These are phyloP conservation scores for Leptomonas seymouri DNA, from an alignment of 208 protist genomes.

Conservation along the genomic window DNA sequence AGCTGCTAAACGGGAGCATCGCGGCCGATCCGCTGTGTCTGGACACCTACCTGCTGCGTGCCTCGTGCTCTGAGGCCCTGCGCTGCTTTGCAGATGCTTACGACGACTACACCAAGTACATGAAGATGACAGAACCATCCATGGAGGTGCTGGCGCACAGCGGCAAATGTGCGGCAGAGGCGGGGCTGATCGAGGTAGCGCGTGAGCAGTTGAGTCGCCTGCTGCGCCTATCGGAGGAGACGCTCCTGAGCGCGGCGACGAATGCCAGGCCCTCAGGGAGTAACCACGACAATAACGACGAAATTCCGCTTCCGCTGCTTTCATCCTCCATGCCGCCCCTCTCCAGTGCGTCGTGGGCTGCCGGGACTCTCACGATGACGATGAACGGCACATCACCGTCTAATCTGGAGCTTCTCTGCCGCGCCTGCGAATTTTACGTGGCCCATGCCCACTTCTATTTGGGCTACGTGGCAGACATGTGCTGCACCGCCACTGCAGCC, in stretches of 20 bases:
- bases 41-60: slow-evolving; percentile 74
- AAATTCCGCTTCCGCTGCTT: background rate
- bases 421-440: slow-evolving; percentile 51
- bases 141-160: slow-evolving; percentile 80
- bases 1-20: slow-evolving; percentile 60
- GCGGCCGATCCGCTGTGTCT: slow-evolving; percentile 66
- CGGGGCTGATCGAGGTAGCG: slow-evolving; percentile 56
- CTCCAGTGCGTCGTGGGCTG: slow-evolving; percentile 15
- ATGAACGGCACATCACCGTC: slow-evolving; percentile 5
- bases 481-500: slow-evolving; percentile 3
- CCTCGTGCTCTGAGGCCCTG: slow-evolving; percentile 76
- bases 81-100: slow-evolving; percentile 48
- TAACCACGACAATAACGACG: background rate
- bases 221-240: slow-evolving; percentile 36
- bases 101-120: slow-evolving; percentile 86
- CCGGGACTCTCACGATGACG: slow-evolving; percentile 14
- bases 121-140: slow-evolving; percentile 65
- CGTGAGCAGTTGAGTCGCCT: slow-evolving; percentile 52
- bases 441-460: slow-evolving; percentile 86
- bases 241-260: slow-evolving; percentile 8
- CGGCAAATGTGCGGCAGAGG: slow-evolving; percentile 82
- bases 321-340: slow-evolving; percentile 12
- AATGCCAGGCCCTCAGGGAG: background rate
- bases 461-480: slow-evolving; percentile 48
- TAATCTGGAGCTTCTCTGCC: slow-evolving; percentile 18